These are phyloP conservation scores for Neofusicoccum parvum DNA, from an alignment of 2,329 filamentous ascomycete genomes.

Conservation along the genomic window DNA sequence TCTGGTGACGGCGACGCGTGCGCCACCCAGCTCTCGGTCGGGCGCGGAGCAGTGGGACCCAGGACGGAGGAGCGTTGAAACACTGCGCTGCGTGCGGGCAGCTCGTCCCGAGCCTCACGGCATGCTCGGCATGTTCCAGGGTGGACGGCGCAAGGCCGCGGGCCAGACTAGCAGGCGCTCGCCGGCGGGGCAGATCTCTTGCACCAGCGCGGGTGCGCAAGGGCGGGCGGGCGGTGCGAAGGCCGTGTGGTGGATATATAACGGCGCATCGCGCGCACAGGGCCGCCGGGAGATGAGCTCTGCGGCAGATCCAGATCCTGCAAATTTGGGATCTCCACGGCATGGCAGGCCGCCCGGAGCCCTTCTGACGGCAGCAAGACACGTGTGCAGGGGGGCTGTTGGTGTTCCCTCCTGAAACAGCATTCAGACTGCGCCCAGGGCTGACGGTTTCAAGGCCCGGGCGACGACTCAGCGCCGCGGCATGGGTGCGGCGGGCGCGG, in stretches of 20 bases:
- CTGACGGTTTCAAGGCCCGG: slow-evolving; percentile 14
- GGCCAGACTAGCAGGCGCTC: background rate
- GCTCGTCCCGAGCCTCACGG: background rate
- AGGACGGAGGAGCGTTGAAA: slow-evolving; percentile 2
- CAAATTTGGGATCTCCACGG: slow-evolving; percentile 5
- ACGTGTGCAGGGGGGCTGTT: slow-evolving; percentile 11
- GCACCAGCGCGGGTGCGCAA: background rate
- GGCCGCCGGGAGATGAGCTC: slow-evolving; percentile 5
- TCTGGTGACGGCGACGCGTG: background rate
- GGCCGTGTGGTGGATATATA: slow-evolving; percentile 2
- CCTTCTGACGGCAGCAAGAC: background rate
- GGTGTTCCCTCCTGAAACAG: slow-evolving; percentile 15
- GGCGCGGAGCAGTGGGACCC: background rate
- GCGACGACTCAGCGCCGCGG: background rate
- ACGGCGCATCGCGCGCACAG: background rate
- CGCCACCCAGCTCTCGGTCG: background rate
- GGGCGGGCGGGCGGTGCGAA: slow-evolving; percentile 1
- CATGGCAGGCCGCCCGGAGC: background rate
- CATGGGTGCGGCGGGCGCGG: background rate
- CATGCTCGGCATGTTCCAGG: slow-evolving; percentile 3
- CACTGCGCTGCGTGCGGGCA: background rate
- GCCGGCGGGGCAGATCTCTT: background rate
- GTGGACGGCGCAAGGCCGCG: background rate
- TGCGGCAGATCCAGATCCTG: slow-evolving; percentile 18
- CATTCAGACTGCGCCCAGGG: background rate